A percentile compares a stretch with the other conserved stretches of the same genome.
Conservation (phyloP, 2,329 filamentous ascomycete species). For the Zasmidium cellare region DNA sequence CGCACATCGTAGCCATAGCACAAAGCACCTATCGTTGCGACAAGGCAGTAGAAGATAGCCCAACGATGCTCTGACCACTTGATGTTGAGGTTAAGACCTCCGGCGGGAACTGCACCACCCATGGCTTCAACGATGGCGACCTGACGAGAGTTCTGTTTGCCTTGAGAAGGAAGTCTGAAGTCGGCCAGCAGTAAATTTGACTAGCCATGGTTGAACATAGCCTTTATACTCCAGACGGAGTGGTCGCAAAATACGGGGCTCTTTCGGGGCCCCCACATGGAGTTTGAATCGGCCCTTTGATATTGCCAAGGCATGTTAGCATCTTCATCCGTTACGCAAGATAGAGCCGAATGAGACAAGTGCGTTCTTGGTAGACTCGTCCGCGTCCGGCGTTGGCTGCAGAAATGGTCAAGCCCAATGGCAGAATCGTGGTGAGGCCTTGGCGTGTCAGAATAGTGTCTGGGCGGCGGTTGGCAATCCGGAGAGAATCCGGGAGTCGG, state of each 20-base stretch:
- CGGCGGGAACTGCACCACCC: conserved; percentile 7
- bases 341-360: not conserved
- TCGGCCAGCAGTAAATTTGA: not conserved
- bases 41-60: conserved; percentile 23
- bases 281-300: not conserved
- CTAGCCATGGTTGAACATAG: not conserved
- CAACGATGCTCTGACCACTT: conserved; percentile 21
- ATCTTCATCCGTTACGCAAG: not conserved
- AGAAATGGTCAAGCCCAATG: conserved; percentile 14
- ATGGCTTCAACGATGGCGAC: not conserved
- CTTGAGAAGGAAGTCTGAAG: not conserved
- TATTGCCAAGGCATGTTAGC: not conserved
- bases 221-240: not conserved
- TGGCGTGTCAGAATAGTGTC: conserved; percentile 10
- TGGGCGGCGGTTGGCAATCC: conserved; percentile 4
- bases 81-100: conserved; percentile 23
- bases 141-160: not conserved
- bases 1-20: conserved; percentile 24
- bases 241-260: not conserved
- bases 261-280: not conserved
- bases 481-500: conserved; percentile 3
- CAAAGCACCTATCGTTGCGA: conserved; percentile 22
- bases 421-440: conserved; percentile 10
- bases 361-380: conserved; percentile 1
- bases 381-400: conserved; percentile 4